phyloP scores from a whole-genome alignment of 305 asterid genomes.

The Rubia tinctorum region DNA sequence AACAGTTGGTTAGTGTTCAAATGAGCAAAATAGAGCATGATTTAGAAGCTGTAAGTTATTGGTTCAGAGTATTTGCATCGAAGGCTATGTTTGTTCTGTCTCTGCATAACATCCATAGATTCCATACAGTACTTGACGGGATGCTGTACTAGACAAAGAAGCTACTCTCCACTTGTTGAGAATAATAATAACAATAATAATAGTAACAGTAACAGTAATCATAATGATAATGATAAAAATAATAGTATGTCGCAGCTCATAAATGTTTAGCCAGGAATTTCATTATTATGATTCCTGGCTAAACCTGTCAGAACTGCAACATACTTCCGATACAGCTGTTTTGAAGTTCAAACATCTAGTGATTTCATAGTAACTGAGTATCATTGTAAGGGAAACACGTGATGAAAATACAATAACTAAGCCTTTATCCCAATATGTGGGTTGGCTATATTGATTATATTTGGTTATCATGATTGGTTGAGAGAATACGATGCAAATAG shows the following conservation, averaged over 20 bases:
- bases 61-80: not conserved
- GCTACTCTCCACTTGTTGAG: too few relatives aligned
- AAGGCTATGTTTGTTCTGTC: not conserved
- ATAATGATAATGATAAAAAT: too few relatives aligned
- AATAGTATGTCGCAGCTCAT: too few relatives aligned
- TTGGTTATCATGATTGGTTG: not conserved
- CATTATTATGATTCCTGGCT: too few relatives aligned
- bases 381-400: not conserved
- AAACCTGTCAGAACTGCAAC: too few relatives aligned
- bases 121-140: too few relatives aligned
- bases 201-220: too few relatives aligned
- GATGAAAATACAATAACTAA: not conserved
- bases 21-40: not conserved
- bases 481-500: too few relatives aligned
- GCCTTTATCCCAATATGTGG: not conserved
- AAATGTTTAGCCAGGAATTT: too few relatives aligned
- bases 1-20: conserved; percentile 1
- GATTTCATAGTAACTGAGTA: not conserved
- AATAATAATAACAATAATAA: too few relatives aligned
- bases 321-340: not conserved
- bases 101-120: not conserved
- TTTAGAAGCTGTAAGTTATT: not conserved
- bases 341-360: not conserved
- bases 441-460: not conserved
- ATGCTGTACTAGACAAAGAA: too few relatives aligned